A percentile compares a stretch with the other conserved stretches of the same genome.
Evolutionary conservation across 1,284 basidiomycete species (phyloP).

Genomic region (Heterobasidion parviporum): DNA sequence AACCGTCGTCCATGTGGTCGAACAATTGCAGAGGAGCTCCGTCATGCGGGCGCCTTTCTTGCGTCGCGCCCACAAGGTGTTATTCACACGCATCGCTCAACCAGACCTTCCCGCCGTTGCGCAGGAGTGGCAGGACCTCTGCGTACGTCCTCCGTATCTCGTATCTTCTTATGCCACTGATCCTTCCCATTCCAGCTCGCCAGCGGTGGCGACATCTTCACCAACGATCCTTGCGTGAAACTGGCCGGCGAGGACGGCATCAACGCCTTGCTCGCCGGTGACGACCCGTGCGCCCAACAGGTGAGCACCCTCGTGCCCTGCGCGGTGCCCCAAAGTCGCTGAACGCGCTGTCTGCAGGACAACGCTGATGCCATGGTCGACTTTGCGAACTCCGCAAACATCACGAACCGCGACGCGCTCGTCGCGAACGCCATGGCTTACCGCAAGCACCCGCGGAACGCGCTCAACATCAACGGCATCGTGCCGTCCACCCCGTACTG

Average conservation of each 20-base stretch:
- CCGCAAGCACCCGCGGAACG: constrained; percentile 31
- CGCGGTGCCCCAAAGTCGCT: too few relatives aligned
- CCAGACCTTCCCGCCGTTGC: constrained; percentile 19
- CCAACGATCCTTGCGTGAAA: constrained; percentile 29
- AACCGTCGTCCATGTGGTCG: too few relatives aligned
- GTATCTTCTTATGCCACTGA: not conserved
- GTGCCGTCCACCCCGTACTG: constrained; percentile 40
- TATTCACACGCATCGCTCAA: constrained; percentile 17
- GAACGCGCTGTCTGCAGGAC: constrained; percentile 22
- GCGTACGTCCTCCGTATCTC: constrained; percentile 4
- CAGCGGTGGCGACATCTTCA: constrained; percentile 32
- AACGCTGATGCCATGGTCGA: constrained; percentile 39
- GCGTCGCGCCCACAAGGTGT: not conserved
- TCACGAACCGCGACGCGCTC: constrained; percentile 29
- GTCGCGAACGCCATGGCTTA: constrained; percentile 34
- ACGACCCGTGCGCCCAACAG: constrained; percentile 28
- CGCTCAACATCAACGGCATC: constrained; percentile 28
- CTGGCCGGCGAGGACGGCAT: constrained; percentile 31
- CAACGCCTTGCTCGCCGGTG: constrained; percentile 32
- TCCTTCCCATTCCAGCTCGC: constrained; percentile 7
- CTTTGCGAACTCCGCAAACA: constrained; percentile 34
- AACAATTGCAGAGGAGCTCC: too few relatives aligned
- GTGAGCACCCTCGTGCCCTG: not conserved
- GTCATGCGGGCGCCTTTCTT: too few relatives aligned
- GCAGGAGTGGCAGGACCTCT: constrained; percentile 21